A percentile compares a stretch with the other conserved stretches of the same genome.
phyloP scores from a whole-genome alignment of 257 asterid genomes.

The Gardenia jasminoides region DNA sequence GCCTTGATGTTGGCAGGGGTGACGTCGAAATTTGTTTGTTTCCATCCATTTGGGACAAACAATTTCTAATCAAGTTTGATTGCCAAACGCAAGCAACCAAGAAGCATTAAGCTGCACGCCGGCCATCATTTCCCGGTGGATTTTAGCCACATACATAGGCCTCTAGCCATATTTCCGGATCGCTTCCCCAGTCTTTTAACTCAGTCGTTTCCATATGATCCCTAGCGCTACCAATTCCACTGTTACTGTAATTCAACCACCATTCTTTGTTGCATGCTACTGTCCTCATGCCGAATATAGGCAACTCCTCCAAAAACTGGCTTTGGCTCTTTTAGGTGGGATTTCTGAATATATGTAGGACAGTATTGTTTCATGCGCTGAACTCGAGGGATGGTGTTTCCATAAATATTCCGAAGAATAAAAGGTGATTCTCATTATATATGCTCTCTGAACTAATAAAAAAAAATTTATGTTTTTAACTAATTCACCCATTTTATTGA shows the following conservation, averaged over 20 bases:
- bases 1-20: neutral
- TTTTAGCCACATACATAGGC: no score
- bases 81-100: slow-evolving; percentile 17
- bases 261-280: slow-evolving; percentile 1
- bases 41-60: neutral
- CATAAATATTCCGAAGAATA: no score
- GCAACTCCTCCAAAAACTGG: neutral
- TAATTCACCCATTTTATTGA: no score
- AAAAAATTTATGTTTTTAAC: no score
- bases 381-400: no score
- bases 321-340: no score
- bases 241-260: neutral
- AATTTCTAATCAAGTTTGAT: neutral
- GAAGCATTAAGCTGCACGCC: neutral
- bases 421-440: no score
- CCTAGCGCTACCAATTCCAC: slow-evolving; percentile 3
- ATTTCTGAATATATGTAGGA: no score
- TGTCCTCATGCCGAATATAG: neutral
- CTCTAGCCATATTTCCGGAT: no score
- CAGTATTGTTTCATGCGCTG: no score
- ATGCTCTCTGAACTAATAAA: no score
- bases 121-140: neutral
- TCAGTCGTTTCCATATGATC: slow-evolving; percentile 16
- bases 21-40: neutral
- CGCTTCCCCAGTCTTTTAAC: neutral